Evolutionary conservation across 352 stramenopile species (phyloP).

Genomic region (Pythium oligandrum): DNA sequence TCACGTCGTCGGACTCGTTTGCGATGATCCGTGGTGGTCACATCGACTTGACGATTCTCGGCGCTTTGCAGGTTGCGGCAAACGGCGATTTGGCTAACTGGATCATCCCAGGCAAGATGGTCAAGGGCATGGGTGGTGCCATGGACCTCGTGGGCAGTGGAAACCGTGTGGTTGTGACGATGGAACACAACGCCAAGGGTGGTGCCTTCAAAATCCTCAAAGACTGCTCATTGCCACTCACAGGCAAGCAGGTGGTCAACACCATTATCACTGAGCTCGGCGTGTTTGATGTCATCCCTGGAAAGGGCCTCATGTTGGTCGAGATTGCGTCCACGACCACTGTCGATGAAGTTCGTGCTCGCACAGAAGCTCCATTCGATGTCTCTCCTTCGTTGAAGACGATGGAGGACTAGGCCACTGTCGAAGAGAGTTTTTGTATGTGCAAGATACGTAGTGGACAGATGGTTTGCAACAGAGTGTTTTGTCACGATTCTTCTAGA

Average conservation of each 20-base stretch:
- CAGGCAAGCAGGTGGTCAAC: slow-evolving; percentile 92
- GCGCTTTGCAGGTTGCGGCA: slow-evolving; percentile 90
- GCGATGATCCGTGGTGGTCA: slow-evolving; percentile 96
- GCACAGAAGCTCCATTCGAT: slow-evolving; percentile 78
- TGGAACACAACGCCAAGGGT: slow-evolving; percentile 96
- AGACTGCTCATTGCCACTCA: slow-evolving; percentile 91
- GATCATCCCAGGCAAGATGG: slow-evolving; percentile 95
- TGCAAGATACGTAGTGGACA: too few species aligned
- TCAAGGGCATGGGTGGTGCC: slow-evolving; percentile 97
- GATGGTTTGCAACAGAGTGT: too few species aligned
- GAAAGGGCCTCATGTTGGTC: slow-evolving; percentile 77
- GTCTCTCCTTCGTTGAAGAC: slow-evolving; percentile 50
- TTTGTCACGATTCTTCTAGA: too few species aligned
- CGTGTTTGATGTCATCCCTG: slow-evolving; percentile 68
- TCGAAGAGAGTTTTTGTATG: too few species aligned
- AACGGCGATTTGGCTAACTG: slow-evolving; percentile 96
- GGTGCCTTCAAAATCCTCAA: slow-evolving; percentile 94
- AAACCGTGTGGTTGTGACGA: slow-evolving; percentile 94
- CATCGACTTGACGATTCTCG: slow-evolving; percentile 96
- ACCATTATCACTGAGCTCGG: slow-evolving; percentile 91
- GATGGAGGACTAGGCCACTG: slow-evolving; percentile 42
- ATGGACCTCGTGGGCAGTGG: slow-evolving; percentile 96
- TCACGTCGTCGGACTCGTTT: slow-evolving; percentile 94
- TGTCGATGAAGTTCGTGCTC: slow-evolving; percentile 72
- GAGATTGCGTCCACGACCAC: slow-evolving; percentile 85